Percentiles rank a stretch among this genome's conserved stretches.
phyloP scores from a whole-genome alignment of 1,284 basidiomycete species.

The Rhodotorula sp. region DNA sequence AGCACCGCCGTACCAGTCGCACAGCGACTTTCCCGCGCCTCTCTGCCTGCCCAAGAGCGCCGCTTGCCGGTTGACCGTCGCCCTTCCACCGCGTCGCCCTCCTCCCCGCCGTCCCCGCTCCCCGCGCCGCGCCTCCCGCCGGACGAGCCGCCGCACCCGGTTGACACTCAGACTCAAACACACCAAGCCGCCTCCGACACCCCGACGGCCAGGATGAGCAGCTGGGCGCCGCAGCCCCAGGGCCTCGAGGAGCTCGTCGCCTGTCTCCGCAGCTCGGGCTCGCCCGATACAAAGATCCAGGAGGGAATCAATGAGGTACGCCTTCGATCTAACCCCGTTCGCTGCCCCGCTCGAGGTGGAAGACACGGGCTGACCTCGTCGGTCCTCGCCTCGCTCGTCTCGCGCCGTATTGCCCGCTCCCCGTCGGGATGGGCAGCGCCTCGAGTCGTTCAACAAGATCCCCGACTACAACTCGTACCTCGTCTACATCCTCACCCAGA shows the following conservation, averaged over 20 bases:
- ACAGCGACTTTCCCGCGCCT: too few relatives aligned
- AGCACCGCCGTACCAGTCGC: too few relatives aligned
- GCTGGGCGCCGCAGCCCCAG: slow-evolving; percentile 73
- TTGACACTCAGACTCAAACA: background rate
- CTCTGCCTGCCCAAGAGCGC: too few relatives aligned
- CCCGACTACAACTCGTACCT: slow-evolving; percentile 97
- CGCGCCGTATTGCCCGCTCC: background rate
- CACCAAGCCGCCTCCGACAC: background rate
- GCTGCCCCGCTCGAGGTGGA: background rate
- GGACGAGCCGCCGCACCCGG: background rate
- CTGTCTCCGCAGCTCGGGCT: slow-evolving; percentile 59
- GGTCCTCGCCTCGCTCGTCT: background rate
- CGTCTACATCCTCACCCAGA: slow-evolving; percentile 81
- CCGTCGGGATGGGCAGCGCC: slow-evolving; percentile 58
- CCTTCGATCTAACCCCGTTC: background rate
- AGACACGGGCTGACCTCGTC: background rate
- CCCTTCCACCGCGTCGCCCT: background rate
- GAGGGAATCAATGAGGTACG: slow-evolving; percentile 53
- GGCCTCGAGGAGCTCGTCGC: slow-evolving; percentile 80
- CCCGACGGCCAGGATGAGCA: slow-evolving; percentile 48
- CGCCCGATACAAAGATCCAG: slow-evolving; percentile 53
- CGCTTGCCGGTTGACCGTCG: background rate
- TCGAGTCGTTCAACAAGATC: slow-evolving; percentile 77
- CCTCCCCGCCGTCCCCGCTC: too few relatives aligned
- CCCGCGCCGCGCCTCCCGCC: background rate